These are phyloP conservation scores for Acmispon strigosus DNA, from an alignment of 306 rosid species.

Conservation along the genomic window DNA sequence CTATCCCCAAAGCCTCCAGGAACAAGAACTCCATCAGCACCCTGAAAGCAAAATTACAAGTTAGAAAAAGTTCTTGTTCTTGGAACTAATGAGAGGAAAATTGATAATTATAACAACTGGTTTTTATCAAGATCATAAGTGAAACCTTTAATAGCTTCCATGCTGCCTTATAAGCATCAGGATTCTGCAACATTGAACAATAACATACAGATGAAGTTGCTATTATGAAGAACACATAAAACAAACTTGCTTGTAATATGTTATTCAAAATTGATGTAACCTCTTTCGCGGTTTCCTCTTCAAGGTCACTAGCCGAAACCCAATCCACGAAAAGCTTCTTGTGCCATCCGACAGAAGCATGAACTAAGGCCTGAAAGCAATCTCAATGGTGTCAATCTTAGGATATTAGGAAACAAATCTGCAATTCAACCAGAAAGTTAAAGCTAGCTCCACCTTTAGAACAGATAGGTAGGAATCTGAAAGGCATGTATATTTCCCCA, in stretches of 20 bases:
- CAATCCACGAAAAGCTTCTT: conserved; percentile 71
- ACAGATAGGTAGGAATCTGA: conserved; percentile 91
- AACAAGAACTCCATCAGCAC: conserved; percentile 85
- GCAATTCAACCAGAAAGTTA: no score
- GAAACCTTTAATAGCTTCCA: conserved; percentile 79
- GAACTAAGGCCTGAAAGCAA: conserved; percentile 65
- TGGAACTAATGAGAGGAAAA: neutral
- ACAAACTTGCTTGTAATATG: neutral
- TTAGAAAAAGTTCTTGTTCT: neutral
- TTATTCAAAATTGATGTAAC: conserved; percentile 30
- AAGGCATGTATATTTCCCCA: conserved; percentile 89
- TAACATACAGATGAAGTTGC: neutral
- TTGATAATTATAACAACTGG: neutral
- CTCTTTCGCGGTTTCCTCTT: conserved; percentile 53
- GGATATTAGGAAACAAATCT: no score
- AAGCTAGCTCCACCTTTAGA: conserved; percentile 47
- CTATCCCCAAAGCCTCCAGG: conserved; percentile 97
- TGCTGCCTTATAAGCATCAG: conserved; percentile 60
- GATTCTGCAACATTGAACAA: conserved; percentile 47
- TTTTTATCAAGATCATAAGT: neutral
- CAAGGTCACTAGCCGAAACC: conserved; percentile 72
- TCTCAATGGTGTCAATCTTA: neutral
- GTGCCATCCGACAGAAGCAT: conserved; percentile 64
- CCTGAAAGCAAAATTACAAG: conserved; percentile 47
- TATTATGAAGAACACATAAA: neutral